Conservation (phyloP, 164 flowering plant genomes). For the Stephania japonica region DNA sequence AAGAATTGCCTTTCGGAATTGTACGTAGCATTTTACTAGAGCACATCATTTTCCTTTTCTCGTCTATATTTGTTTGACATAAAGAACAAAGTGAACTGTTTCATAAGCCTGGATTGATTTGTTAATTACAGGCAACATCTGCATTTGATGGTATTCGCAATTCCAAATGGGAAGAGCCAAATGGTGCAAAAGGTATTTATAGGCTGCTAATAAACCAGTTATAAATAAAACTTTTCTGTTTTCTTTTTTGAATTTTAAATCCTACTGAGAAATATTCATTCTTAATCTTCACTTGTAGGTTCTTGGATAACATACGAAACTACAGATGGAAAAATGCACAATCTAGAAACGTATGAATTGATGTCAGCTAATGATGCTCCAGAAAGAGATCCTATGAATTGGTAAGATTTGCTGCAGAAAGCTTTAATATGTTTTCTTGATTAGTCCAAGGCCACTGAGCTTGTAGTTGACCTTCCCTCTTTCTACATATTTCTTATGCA, state of each 20-base stretch:
- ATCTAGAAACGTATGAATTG: slow-evolving; percentile 72
- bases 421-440: neutral
- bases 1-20: slow-evolving; percentile 89
- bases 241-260: too few relatives aligned
- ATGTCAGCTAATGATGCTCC: slow-evolving; percentile 98
- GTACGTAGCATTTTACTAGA: slow-evolving; percentile 44
- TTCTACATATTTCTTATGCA: too few relatives aligned
- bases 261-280: neutral
- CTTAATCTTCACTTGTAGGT: slow-evolving; percentile 40
- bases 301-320: slow-evolving; percentile 70
- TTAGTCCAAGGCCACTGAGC: neutral
- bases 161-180: slow-evolving; percentile 97
- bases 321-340: slow-evolving; percentile 37
- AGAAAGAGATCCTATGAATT: slow-evolving; percentile 92
- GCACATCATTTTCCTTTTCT: neutral
- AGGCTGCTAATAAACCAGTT: neutral
- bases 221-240: too few relatives aligned
- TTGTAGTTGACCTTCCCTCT: neutral
- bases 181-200: slow-evolving; percentile 83
- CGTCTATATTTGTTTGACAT: neutral
- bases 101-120: neutral
- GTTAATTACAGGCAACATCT: slow-evolving; percentile 58
- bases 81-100: neutral
- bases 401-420: slow-evolving; percentile 40
- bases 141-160: slow-evolving; percentile 80